Percentiles rank a stretch among this genome's conserved stretches.
Evolutionary conservation across 257 asterid species (phyloP).

Genomic region (Ajuga chamaepitys): DNA sequence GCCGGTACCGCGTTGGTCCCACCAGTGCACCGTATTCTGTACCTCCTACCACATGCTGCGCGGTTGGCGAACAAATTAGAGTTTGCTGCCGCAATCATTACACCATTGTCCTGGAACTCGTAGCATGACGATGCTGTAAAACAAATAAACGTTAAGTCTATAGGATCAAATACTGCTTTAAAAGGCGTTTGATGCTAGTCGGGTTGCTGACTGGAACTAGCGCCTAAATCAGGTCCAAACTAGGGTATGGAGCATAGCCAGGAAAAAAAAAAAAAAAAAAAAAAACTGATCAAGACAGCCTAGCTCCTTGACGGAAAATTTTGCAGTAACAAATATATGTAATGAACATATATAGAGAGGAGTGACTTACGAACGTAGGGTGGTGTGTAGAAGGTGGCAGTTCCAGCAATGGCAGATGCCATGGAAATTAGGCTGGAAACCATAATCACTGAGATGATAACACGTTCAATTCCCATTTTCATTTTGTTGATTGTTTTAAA

Average conservation of each 20-base stretch:
- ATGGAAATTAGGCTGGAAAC: background rate
- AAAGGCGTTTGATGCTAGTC: too few species aligned
- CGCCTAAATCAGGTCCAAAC: too few species aligned
- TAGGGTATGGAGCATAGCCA: too few species aligned
- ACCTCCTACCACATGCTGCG: background rate
- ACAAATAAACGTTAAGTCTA: too few species aligned
- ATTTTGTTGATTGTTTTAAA: background rate
- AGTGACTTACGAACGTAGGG: background rate
- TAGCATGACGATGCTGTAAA: background rate
- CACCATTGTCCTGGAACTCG: background rate
- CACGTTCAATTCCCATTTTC: background rate
- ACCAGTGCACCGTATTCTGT: background rate
- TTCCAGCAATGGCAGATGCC: background rate
- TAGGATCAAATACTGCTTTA: too few species aligned
- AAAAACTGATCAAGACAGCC: too few species aligned
- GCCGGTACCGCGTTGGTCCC: background rate
- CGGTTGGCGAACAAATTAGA: background rate
- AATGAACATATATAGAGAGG: too few species aligned
- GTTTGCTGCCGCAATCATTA: background rate
- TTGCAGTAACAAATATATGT: too few species aligned
- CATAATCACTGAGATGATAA: background rate
- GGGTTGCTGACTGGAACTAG: too few species aligned
- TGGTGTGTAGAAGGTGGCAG: background rate
- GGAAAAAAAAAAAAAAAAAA: too few species aligned
- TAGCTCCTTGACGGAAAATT: too few species aligned